Conservation (phyloP, 164 flowering plant genomes). For the Hamamelis virginiana region DNA sequence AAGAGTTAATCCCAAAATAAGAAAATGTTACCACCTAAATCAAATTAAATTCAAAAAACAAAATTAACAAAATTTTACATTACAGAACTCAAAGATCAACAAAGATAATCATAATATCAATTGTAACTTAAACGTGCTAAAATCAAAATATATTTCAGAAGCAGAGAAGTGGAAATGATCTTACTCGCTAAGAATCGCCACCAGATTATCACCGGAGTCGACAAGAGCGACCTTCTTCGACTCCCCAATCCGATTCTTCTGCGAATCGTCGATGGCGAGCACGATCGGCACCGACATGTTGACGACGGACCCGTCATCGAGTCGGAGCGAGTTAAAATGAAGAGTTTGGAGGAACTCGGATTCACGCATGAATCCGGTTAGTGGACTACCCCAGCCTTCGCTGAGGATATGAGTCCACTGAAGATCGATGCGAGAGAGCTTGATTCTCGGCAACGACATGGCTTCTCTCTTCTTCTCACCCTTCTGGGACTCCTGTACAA, state of each 20-base stretch:
- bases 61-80: too few species aligned
- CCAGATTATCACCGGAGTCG: slow-evolving; percentile 42
- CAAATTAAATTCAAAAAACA: too few species aligned
- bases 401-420: slow-evolving; percentile 91
- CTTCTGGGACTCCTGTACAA: slow-evolving; percentile 48
- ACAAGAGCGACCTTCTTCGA: slow-evolving; percentile 66
- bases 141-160: background rate
- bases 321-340: slow-evolving; percentile 86
- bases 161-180: slow-evolving; percentile 15
- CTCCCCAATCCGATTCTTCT: slow-evolving; percentile 64
- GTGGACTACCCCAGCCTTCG: slow-evolving; percentile 82
- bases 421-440: slow-evolving; percentile 67
- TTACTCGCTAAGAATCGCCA: slow-evolving; percentile 81
- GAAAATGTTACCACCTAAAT: too few species aligned
- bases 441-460: slow-evolving; percentile 44
- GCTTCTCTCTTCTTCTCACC: slow-evolving; percentile 55
- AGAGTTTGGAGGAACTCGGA: slow-evolving; percentile 99
- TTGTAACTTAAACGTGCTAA: background rate
- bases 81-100: too few species aligned
- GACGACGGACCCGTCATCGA: slow-evolving; percentile 74
- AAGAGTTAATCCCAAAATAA: too few species aligned
- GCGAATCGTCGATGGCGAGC: slow-evolving; percentile 72
- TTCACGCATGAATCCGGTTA: slow-evolving; percentile 84
- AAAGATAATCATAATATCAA: too few species aligned
- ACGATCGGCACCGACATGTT: slow-evolving; percentile 99